Evolutionary conservation across 2,329 filamentous ascomycete species (phyloP).

Genomic region (Raffaelea albimanens): DNA sequence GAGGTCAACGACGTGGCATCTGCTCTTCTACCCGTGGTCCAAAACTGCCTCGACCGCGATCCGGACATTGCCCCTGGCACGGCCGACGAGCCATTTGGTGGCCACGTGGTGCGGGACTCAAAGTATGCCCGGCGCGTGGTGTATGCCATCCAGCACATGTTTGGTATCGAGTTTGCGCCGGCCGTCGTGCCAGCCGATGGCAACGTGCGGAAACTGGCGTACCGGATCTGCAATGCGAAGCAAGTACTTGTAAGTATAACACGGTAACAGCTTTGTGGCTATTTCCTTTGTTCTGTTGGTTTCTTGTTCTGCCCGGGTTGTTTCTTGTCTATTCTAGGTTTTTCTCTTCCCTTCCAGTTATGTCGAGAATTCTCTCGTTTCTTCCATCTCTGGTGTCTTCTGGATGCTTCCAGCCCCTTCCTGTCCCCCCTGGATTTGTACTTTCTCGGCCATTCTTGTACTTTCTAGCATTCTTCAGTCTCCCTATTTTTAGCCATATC

Average conservation of each 20-base stretch:
- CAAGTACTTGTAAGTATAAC: slow-evolving; percentile 67
- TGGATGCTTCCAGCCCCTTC: too few species aligned
- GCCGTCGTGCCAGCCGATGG: slow-evolving; percentile 90
- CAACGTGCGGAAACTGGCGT: slow-evolving; percentile 80
- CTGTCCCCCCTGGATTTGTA: too few species aligned
- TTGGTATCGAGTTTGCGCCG: slow-evolving; percentile 89
- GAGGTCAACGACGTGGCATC: slow-evolving; percentile 72
- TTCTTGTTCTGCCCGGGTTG: too few species aligned
- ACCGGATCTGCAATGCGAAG: slow-evolving; percentile 93
- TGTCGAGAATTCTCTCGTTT: too few species aligned
- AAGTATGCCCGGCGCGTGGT: slow-evolving; percentile 88
- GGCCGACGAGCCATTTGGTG: slow-evolving; percentile 74
- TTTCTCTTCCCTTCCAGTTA: too few species aligned
- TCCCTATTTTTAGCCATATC: too few species aligned
- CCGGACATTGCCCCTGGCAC: slow-evolving; percentile 79
- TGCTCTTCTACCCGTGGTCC: slow-evolving; percentile 70
- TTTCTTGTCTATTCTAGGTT: too few species aligned
- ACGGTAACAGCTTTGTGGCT: too few species aligned
- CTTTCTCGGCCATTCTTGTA: too few species aligned
- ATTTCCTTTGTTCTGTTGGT: too few species aligned
- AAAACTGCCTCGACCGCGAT: slow-evolving; percentile 88
- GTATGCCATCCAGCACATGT: slow-evolving; percentile 93
- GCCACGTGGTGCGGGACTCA: slow-evolving; percentile 72
- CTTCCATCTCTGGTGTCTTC: too few species aligned
- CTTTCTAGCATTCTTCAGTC: too few species aligned